Evolutionary conservation across 495 filamentous ascomycete species (phyloP).

Genomic region (Aspergillus saccharolyticus): DNA sequence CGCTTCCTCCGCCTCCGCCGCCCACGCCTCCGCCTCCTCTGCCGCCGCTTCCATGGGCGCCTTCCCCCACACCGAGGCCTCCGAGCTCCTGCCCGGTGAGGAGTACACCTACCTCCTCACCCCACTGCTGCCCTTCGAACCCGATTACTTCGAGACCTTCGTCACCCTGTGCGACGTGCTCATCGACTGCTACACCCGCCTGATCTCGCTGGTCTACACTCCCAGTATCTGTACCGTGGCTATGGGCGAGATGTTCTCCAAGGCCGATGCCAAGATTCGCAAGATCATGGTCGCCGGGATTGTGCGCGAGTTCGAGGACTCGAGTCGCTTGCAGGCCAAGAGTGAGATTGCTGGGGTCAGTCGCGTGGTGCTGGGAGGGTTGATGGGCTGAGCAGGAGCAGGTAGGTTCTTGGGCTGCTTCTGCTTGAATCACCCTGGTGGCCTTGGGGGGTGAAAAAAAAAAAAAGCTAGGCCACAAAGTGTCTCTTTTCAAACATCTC

Average conservation of each 20-base stretch:
- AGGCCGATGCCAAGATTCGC: constrained; percentile 77
- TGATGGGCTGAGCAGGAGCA: constrained; percentile 71
- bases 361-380: constrained; percentile 81
- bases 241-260: constrained; percentile 71
- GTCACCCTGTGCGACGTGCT: constrained; percentile 95
- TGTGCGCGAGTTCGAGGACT: constrained; percentile 90
- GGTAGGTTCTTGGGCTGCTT: too few species aligned
- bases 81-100: constrained; percentile 59
- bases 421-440: too few species aligned
- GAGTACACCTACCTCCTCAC: constrained; percentile 86
- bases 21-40: too few species aligned
- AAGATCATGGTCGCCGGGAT: constrained; percentile 82
- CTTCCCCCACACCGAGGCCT: constrained; percentile 47
- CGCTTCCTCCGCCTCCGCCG: too few species aligned
- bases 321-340: constrained; percentile 65
- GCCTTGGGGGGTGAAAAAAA: too few species aligned
- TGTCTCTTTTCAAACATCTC: not conserved
- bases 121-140: constrained; percentile 91
- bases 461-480: too few species aligned
- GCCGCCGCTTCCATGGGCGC: not conserved
- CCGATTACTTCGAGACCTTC: constrained; percentile 95
- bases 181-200: constrained; percentile 82
- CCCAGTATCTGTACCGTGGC: constrained; percentile 63
- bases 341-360: constrained; percentile 77
- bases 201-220: constrained; percentile 64